Percentiles rank a stretch among this genome's conserved stretches.
These are phyloP conservation scores for Funneliformis caledonium DNA, from an alignment of 371 early-diverging fungal species.

Conservation along the genomic window DNA sequence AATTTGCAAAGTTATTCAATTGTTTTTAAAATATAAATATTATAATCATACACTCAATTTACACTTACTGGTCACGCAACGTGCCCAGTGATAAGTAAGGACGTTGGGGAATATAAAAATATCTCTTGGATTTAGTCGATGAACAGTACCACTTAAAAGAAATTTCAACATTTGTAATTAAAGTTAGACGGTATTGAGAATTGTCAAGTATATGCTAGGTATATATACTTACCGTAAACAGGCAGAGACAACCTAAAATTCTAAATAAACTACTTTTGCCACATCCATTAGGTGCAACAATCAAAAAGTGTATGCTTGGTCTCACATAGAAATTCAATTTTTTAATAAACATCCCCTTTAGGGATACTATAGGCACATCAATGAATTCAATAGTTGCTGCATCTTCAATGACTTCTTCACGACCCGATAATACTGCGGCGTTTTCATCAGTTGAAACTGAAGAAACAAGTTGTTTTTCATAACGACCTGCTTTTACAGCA, in stretches of 20 bases:
- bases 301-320: constrained; percentile 89
- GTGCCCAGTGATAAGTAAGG: constrained; percentile 95
- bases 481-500: constrained; percentile 77
- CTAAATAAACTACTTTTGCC: constrained; percentile 95
- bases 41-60: neutral
- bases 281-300: constrained; percentile 97
- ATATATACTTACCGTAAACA: constrained; percentile 64
- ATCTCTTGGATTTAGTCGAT: constrained; percentile 78
- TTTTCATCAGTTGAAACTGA: constrained; percentile 61
- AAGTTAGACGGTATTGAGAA: neutral
- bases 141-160: constrained; percentile 73
- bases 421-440: constrained; percentile 63
- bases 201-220: neutral
- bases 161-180: neutral
- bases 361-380: constrained; percentile 93
- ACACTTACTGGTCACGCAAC: constrained; percentile 84
- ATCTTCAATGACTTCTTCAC: constrained; percentile 71
- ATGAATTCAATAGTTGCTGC: constrained; percentile 81
- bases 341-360: constrained; percentile 95
- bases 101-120: constrained; percentile 96
- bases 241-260: constrained; percentile 95
- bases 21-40: constrained; percentile 8
- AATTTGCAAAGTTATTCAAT: neutral
- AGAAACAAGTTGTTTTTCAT: constrained; percentile 67
- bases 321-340: constrained; percentile 85